phyloP scores from a whole-genome alignment of 129 eudicot genomes.

The Sambucus nigra region DNA sequence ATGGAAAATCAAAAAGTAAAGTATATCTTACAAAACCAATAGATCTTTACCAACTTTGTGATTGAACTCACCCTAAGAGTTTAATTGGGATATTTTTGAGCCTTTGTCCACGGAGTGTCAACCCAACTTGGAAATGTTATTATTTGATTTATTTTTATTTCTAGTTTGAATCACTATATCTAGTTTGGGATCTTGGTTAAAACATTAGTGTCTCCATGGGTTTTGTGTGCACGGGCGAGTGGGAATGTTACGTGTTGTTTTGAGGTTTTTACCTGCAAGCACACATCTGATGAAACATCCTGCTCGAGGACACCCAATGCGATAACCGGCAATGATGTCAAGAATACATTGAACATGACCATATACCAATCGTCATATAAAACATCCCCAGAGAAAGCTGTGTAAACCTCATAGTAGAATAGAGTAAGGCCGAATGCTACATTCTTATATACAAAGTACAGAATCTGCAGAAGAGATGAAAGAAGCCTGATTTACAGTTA shows the following conservation, averaged over 20 bases:
- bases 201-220: too few relatives aligned
- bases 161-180: too few relatives aligned
- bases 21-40: too few relatives aligned
- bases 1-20: too few relatives aligned
- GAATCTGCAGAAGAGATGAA: conserved; percentile 34
- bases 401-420: conserved; percentile 43
- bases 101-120: too few relatives aligned
- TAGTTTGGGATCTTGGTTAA: too few relatives aligned
- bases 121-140: too few relatives aligned
- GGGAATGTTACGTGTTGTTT: neutral
- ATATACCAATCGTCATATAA: conserved; percentile 49
- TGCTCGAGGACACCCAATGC: conserved; percentile 52
- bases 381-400: conserved; percentile 36
- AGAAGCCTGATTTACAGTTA: neutral
- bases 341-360: conserved; percentile 46
- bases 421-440: conserved; percentile 47
- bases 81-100: too few relatives aligned
- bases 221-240: too few relatives aligned
- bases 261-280: conserved; percentile 35
- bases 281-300: conserved; percentile 44
- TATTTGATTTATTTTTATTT: too few relatives aligned
- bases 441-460: conserved; percentile 54
- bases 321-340: conserved; percentile 51
- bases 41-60: too few relatives aligned
- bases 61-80: too few relatives aligned